Base-by-base conservation (phyloP, 2,329 filamentous ascomycete species). In the Emericellopsis cladophorae region DNA sequence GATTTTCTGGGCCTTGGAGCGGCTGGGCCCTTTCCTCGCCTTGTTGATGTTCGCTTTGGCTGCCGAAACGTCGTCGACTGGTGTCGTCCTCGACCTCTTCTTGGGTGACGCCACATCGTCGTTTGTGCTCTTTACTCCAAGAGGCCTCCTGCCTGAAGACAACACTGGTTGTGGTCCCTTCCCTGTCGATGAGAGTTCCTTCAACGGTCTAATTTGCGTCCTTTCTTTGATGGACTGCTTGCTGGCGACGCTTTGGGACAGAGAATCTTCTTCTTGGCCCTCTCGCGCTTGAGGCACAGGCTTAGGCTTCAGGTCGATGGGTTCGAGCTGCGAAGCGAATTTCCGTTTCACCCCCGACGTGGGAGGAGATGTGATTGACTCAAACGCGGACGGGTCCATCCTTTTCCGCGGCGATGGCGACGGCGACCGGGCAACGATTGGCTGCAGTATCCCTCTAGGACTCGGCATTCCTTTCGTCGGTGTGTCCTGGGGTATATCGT, bases 61-160 rank as follows among this genome's bases (percentile, higher is more conserved):
- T 29, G 59, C 50, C 8, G 61, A 54, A 9, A 59, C 48, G 36
- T 68, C 64, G 24, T 68, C 62, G 4, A 47, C 41, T 9, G 47
- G 40, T 4, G 48, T 31, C 9, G 54, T 44, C 40, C 26, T 38
- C 2, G 55, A 37, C 3, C 46, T 47, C 53, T 80, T 80, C 51
- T 67, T 74, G 0, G 76, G 76, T 2, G 78, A 79, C 24, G 64
- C 61, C 35, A 81, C 52, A 47, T 74, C 68, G 42, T 76, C 66
- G 49, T 80, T 80, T 14, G 72, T 70, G 56, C 64, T 81, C 58
- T 81, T 81, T 36, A 64, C 61, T 7, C 66, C 60, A 10, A 79
- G 58, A 2, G 74, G 69, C 43, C 65, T 71, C 39, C 74, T 66
- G 31, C 55, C 47, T 18, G 53, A 51, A 18, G 22, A 9, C 14